Evolutionary conservation across 495 filamentous ascomycete species (phyloP).

Genomic region (Parmelia sp.): DNA sequence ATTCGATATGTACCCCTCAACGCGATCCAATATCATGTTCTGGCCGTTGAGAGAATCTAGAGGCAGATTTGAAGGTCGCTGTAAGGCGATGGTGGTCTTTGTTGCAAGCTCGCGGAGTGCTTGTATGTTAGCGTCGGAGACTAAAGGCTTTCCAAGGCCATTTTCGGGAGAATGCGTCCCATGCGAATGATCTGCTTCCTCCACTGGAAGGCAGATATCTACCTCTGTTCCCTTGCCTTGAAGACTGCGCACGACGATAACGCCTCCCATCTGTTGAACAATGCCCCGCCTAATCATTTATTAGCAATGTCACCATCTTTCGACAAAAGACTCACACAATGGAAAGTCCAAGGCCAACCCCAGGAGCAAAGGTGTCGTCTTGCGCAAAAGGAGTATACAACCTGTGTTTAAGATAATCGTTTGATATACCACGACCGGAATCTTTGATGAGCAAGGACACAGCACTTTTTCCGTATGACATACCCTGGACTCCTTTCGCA

Average conservation of each 20-base stretch:
- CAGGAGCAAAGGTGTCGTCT: constrained; percentile 46
- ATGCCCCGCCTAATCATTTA: neutral
- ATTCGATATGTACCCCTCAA: neutral
- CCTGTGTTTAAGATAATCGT: constrained; percentile 60
- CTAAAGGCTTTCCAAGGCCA: neutral
- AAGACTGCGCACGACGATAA: neutral
- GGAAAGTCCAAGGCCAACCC: constrained; percentile 11
- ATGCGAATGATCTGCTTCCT: neutral
- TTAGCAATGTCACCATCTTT: neutral
- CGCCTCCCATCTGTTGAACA: neutral
- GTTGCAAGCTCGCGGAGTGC: neutral
- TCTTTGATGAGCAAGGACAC: neutral
- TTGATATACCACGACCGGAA: constrained; percentile 30
- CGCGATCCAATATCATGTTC: neutral
- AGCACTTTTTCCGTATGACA: neutral
- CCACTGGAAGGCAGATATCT: neutral
- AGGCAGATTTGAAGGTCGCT: neutral
- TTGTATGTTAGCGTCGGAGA: neutral
- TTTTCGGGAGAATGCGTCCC: neutral
- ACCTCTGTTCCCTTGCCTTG: neutral
- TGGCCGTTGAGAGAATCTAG: neutral
- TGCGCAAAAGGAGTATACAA: constrained; percentile 72
- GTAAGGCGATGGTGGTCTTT: neutral
- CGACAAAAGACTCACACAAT: neutral
- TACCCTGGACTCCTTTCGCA: neutral